Conservation (phyloP, 495 filamentous ascomycete species). For the Daldinia loculata region DNA sequence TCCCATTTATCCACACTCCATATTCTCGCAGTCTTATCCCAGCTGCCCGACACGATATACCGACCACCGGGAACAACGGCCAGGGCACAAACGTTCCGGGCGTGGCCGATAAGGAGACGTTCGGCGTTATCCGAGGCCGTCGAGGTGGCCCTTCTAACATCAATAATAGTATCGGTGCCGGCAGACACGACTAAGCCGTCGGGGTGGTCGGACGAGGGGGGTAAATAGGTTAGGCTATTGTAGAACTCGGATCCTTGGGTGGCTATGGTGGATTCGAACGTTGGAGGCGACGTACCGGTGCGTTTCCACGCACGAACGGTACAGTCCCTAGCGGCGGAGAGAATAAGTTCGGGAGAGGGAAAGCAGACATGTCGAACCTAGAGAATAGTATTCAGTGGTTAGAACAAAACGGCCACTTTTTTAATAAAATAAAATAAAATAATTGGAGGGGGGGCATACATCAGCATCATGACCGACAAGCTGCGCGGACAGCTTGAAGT, state of each 20-base stretch:
- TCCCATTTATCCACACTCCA: constrained; percentile 84
- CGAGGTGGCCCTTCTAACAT: constrained; percentile 75
- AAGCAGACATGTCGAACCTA: constrained; percentile 92
- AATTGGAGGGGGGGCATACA: constrained; percentile 64
- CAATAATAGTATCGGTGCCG: constrained; percentile 91
- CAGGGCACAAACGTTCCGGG: constrained; percentile 84
- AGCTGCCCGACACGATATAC: constrained; percentile 89
- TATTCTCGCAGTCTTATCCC: constrained; percentile 85
- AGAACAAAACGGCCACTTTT: constrained; percentile 2
- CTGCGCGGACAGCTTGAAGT: constrained; percentile 84
- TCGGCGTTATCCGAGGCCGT: constrained; percentile 76
- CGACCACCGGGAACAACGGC: constrained; percentile 75
- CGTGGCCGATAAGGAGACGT: constrained; percentile 85
- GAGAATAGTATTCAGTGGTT: constrained; percentile 24
- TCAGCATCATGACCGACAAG: constrained; percentile 83
- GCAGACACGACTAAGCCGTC: constrained; percentile 87
- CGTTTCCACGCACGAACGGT: constrained; percentile 88
- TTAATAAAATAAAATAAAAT: no score
- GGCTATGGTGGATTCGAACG: constrained; percentile 77
- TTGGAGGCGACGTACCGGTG: constrained; percentile 65
- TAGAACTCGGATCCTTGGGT: constrained; percentile 82
- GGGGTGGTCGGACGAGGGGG: constrained; percentile 72
- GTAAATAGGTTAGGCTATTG: constrained; percentile 81
- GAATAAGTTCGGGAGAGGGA: constrained; percentile 72
- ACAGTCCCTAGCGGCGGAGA: constrained; percentile 90